Evolutionary conservation across 148 eudicot genomes (phyloP), one percentile per base, ranked within the genome.

Genomic region (Vaccinium macrocarpon): DNA sequence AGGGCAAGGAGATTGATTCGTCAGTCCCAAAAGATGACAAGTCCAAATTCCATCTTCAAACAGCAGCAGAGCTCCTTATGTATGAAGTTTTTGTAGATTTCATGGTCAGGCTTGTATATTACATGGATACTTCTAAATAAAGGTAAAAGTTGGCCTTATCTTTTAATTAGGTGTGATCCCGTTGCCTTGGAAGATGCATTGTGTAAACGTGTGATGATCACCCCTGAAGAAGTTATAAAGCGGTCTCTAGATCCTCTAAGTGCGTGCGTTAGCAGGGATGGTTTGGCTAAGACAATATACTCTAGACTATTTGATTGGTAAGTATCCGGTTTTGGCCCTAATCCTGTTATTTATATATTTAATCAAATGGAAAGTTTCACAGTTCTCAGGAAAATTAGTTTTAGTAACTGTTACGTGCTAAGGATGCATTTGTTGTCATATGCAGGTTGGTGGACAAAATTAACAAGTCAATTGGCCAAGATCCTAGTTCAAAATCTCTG

Each of bases 161-260:
- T 64, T 66, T 80, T 25, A 79, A 51, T 84, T 85, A 97, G 99
- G 98, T 97, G 99, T 88, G 94, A 95, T 87, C 90, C 90, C 84
- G 86, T 85, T 87, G 96, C 91, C 81, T 82, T 97, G 92, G 93
- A 97, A 92, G 99, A 94, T 90, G 99, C 99, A 74, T 83, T 97
- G 74, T 88, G 95, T 87, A 92, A 97, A 91, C 97, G 99, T 87
- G 93, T 97, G 84, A 97, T 97, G 99, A 89, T 97, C 85, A 97
- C 99, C 82, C 99, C 99, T 82, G 99, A 97, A 89, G 99, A 97
- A 93, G 92, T 97, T 82, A 97, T 97, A 74, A 97, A 92, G 84
- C 86, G 96, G 88, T 90, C 93, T 83, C 99, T 97, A 76, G 99
- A 97, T 91, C 99, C 99, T 88, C 93, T 88, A 80, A 95, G 97